Percentiles rank a stretch among this genome's conserved stretches.
phyloP scores from a whole-genome alignment of 768 basidiomycete species.

The Filobasidium wieringae region DNA sequence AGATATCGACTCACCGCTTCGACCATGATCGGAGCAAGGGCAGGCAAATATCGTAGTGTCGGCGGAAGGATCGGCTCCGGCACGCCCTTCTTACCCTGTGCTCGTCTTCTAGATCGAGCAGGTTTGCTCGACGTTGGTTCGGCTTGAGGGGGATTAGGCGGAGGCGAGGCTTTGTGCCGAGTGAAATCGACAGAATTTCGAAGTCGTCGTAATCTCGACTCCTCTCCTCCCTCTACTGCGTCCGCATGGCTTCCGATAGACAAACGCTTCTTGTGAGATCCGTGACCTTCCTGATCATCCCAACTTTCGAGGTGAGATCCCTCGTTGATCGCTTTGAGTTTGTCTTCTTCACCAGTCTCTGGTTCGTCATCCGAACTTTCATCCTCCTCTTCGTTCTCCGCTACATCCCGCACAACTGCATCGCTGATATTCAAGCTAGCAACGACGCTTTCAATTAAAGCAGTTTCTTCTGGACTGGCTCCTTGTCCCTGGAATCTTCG shows the following conservation, averaged over 20 bases:
- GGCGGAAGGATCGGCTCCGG: conserved; percentile 52
- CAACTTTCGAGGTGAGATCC: conserved; percentile 4
- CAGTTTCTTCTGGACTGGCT: conserved; percentile 72
- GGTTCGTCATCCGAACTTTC: conserved; percentile 28
- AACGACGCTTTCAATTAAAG: conserved; percentile 67
- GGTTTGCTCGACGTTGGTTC: conserved; percentile 6
- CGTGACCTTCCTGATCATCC: not conserved
- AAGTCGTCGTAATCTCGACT: conserved; percentile 16
- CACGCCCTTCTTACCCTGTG: conserved; percentile 8
- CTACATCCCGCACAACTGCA: conserved; percentile 44
- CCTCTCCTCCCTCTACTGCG: not conserved
- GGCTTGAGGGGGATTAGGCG: conserved; percentile 1
- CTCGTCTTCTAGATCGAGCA: not conserved
- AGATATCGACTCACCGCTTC: conserved; percentile 59
- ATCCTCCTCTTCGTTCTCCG: conserved; percentile 58
- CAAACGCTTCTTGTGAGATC: not conserved
- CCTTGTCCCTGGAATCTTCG: conserved; percentile 59
- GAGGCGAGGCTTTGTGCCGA: conserved; percentile 3
- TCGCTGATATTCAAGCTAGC: conserved; percentile 71
- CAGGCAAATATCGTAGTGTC: conserved; percentile 62
- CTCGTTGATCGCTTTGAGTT: conserved; percentile 4
- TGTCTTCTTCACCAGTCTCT: conserved; percentile 8
- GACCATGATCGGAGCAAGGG: conserved; percentile 72
- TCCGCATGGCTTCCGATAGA: not conserved
- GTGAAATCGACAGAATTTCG: conserved; percentile 18